phyloP scores from a whole-genome alignment of 2,329 filamentous ascomycete species.

The Pestalotiopsis sp. region DNA sequence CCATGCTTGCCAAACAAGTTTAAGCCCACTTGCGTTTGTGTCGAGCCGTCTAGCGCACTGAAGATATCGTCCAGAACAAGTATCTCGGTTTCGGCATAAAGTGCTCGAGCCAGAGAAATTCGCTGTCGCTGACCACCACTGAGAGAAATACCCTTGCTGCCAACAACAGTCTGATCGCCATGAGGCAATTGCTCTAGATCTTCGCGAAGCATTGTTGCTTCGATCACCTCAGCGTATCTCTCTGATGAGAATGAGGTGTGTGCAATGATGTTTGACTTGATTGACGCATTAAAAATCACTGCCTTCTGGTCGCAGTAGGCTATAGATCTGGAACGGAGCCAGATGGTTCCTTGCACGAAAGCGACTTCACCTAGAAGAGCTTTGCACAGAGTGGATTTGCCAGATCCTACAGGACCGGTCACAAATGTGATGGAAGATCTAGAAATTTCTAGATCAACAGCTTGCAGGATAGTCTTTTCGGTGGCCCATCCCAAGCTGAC shows the following conservation, averaged over 20 bases:
- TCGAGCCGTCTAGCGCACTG: constrained; percentile 6
- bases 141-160: constrained; percentile 37
- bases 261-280: constrained; percentile 32
- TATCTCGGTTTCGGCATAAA: constrained; percentile 10
- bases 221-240: constrained; percentile 18
- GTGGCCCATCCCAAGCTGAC: background rate
- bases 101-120: constrained; percentile 12
- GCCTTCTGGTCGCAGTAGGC: constrained; percentile 17
- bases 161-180: constrained; percentile 36
- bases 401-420: constrained; percentile 45
- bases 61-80: constrained; percentile 4
- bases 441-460: background rate
- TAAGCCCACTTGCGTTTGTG: background rate
- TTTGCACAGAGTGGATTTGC: constrained; percentile 47
- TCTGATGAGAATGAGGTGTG: constrained; percentile 21
- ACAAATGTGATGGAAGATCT: constrained; percentile 29
- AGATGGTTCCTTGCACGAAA: constrained; percentile 25
- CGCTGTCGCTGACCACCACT: constrained; percentile 36
- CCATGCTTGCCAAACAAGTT: background rate
- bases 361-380: constrained; percentile 40
- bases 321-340: constrained; percentile 23
- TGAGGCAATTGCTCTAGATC: constrained; percentile 34
- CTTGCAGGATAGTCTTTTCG: background rate
- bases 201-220: constrained; percentile 30
- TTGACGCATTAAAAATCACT: background rate